phyloP scores from a whole-genome alignment of 345 rosid species.

The Alliaria petiolata region DNA sequence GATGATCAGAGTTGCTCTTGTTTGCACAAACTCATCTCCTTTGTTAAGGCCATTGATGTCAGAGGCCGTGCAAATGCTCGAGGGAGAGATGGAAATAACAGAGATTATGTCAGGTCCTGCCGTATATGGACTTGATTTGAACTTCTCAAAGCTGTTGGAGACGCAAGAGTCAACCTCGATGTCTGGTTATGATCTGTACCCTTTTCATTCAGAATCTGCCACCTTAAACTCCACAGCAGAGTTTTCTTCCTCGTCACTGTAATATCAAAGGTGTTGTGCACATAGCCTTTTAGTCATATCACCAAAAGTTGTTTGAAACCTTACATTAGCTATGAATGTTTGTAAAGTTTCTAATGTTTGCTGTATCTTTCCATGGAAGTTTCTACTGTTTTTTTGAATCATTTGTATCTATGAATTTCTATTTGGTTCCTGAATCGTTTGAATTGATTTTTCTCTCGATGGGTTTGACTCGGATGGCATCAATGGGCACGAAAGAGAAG shows the following conservation, averaged over 20 bases:
- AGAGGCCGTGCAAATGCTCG: slow-evolving; percentile 35
- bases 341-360: neutral
- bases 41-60: slow-evolving; percentile 40
- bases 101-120: slow-evolving; percentile 24
- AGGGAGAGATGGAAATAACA: slow-evolving; percentile 24
- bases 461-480: too few species aligned
- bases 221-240: slow-evolving; percentile 5
- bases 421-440: neutral
- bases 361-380: neutral
- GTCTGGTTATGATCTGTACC: slow-evolving; percentile 10
- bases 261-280: neutral
- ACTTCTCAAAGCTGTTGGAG: slow-evolving; percentile 24
- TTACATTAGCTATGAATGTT: neutral
- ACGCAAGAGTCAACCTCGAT: slow-evolving; percentile 10
- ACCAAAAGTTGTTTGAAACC: neutral
- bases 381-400: neutral
- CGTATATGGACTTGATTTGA: slow-evolving; percentile 20
- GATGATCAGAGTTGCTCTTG: slow-evolving; percentile 38
- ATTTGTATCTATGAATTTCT: too few species aligned
- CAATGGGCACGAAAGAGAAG: too few species aligned
- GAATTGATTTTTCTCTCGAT: neutral
- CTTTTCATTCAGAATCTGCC: slow-evolving; percentile 7
- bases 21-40: slow-evolving; percentile 40
- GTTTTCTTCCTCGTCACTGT: neutral
- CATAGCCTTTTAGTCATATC: neutral